A percentile compares a stretch with the other conserved stretches of the same genome.
Evolutionary conservation across 305 asterid genomes (phyloP).

Genomic region (Plantago coronopus): DNA sequence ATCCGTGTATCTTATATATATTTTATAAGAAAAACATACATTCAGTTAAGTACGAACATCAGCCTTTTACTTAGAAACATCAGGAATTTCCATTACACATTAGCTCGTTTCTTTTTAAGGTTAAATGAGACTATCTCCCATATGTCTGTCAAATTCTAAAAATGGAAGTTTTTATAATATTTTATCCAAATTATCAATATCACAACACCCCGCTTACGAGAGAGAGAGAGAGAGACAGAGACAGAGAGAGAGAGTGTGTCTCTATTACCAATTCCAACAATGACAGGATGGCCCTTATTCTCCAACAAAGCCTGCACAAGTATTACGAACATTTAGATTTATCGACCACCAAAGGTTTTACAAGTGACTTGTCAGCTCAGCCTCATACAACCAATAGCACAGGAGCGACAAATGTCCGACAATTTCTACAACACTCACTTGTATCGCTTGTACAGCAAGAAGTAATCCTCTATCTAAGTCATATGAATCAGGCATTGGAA

Average conservation of each 20-base stretch:
- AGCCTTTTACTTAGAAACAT: too few species aligned
- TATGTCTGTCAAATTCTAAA: too few species aligned
- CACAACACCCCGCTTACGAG: too few species aligned
- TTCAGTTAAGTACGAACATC: too few species aligned
- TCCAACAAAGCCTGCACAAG: conserved; percentile 83
- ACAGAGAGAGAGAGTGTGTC: conserved; percentile 17
- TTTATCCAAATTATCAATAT: too few species aligned
- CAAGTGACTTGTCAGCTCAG: conserved; percentile 7
- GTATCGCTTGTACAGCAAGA: conserved; percentile 95
- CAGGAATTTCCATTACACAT: too few species aligned
- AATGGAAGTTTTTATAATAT: too few species aligned
- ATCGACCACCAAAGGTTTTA: conserved; percentile 20
- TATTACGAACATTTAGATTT: conserved; percentile 18
- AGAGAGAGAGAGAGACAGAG: too few species aligned
- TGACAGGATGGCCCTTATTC: conserved; percentile 91
- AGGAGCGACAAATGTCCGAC: conserved; percentile 16
- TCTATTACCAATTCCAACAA: conserved; percentile 88
- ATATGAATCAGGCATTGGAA: conserved; percentile 90
- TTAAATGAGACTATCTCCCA: too few species aligned
- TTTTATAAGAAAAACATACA: too few species aligned
- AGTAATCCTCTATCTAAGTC: conserved; percentile 97
- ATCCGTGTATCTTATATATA: too few species aligned
- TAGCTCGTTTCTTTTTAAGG: too few species aligned
- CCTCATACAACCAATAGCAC: conserved; percentile 16
- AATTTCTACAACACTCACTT: conserved; percentile 39